These are phyloP conservation scores for Yarrowia sp. DNA, from an alignment of 805 yeast genomes.

Conservation along the genomic window DNA sequence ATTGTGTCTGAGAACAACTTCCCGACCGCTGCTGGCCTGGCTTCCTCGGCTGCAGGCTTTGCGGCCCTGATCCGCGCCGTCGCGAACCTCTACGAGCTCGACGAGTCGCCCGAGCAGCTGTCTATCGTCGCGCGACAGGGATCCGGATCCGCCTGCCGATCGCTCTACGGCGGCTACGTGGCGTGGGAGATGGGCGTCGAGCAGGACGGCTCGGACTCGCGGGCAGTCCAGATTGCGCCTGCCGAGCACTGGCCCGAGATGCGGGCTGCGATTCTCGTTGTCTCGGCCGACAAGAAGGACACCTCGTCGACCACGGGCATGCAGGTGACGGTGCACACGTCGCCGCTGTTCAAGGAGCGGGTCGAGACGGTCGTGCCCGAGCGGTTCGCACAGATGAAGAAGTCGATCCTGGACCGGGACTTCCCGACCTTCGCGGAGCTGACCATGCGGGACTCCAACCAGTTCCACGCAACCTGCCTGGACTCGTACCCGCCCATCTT, in stretches of 20 bases:
- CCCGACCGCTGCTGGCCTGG: slow-evolving; percentile 99
- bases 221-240: slow-evolving; percentile 90
- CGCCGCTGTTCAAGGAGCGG: slow-evolving; percentile 81
- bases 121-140: slow-evolving; percentile 97
- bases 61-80: slow-evolving; percentile 93
- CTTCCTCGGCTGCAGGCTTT: slow-evolving; percentile 97
- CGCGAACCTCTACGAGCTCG: slow-evolving; percentile 78
- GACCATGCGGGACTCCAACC: slow-evolving; percentile 95
- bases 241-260: slow-evolving; percentile 84
- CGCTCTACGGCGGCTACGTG: slow-evolving; percentile 94
- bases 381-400: slow-evolving; percentile 79
- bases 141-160: slow-evolving; percentile 97
- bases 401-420: slow-evolving; percentile 69
- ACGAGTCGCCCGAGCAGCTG: slow-evolving; percentile 79
- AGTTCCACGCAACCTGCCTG: slow-evolving; percentile 96
- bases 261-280: slow-evolving; percentile 90
- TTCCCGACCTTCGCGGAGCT: slow-evolving; percentile 79
- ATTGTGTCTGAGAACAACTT: slow-evolving; percentile 93
- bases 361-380: slow-evolving; percentile 79
- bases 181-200: slow-evolving; percentile 96
- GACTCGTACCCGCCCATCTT: slow-evolving; percentile 96
- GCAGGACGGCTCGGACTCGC: slow-evolving; percentile 83
- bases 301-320: slow-evolving; percentile 93
- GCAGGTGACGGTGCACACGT: slow-evolving; percentile 91
- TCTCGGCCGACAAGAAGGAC: slow-evolving; percentile 89